Evolutionary conservation across 2,329 filamentous ascomycete genomes (phyloP), one percentile per base, ranked within the genome.

Genomic region (Fusarium nurragi): DNA sequence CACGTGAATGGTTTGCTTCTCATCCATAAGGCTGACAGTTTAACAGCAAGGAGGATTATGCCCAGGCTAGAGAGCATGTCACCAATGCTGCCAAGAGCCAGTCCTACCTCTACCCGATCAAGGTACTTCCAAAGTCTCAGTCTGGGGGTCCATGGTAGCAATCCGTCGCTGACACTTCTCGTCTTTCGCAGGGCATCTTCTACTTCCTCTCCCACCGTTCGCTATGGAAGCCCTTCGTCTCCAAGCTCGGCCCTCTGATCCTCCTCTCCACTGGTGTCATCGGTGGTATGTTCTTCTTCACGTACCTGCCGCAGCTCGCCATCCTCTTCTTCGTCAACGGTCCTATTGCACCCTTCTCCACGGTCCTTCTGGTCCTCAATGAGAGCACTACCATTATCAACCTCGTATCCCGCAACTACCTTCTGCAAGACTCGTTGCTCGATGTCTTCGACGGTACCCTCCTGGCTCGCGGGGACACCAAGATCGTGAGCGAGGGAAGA

Each of bases 41-140:
- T 6, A 18, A 19, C 64, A 88, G 86, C 39, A 81, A 86, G 64
- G 88, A 94, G 67, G 94, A 97, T 73, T 88, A 89, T 54, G 83
- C 86, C 60, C 87, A 88, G 64, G 85, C 91, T 53, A 87, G 82
- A 67, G 77, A 77, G 16, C 81, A 93, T 34, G 83, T 92, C 38
- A 78, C 83, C 37, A 87, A 92, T 71, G 91, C 92, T 28, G 86
- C 88, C 48, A 87, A 83, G 70, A 97, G 93, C 65, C 87, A 88
- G 46, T 87, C 93, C 22, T 97, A 95, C 74, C 77, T 96, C 64
- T 97, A 97, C 77, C 94, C 94, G 23, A 83, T 97, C 77, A 93
- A 85, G 81, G 83, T 85, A 74, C 28, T 60, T 50, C 30, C n/a
- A 44, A 22, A 40, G 19, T 34, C 45, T 11, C 32, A n/a, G 28